Evolutionary conservation across 2,329 filamentous ascomycete species (phyloP).

Genomic region (Nemania abortiva): DNA sequence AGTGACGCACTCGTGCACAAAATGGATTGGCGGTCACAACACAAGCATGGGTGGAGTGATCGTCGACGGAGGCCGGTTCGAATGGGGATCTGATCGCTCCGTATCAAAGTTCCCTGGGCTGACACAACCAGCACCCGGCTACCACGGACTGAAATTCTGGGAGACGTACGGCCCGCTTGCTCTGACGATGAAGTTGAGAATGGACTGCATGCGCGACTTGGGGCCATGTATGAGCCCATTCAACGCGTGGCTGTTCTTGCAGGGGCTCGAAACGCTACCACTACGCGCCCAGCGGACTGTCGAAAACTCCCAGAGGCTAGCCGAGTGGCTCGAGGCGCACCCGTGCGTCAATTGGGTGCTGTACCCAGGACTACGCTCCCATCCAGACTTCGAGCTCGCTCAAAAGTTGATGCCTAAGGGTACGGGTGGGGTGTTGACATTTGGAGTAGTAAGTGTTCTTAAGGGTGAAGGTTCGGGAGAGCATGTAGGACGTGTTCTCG

Average conservation of each 20-base stretch:
- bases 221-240: neutral
- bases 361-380: neutral
- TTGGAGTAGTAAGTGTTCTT: too few species aligned
- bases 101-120: too few species aligned
- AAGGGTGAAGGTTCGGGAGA: too few species aligned
- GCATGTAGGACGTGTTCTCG: too few species aligned
- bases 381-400: neutral
- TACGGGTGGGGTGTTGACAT: neutral
- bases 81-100: constrained; percentile 91
- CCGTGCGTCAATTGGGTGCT: neutral
- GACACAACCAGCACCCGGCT: too few species aligned
- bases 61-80: constrained; percentile 89
- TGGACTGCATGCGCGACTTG: neutral
- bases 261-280: neutral
- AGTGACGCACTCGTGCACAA: constrained; percentile 92
- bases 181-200: too few species aligned
- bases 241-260: too few species aligned
- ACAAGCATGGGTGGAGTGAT: constrained; percentile 90
- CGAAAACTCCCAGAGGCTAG: neutral
- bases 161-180: too few species aligned
- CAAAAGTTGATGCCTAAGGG: neutral
- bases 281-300: neutral
- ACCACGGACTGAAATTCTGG: too few species aligned
- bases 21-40: constrained; percentile 96
- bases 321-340: neutral